These are phyloP conservation scores for Podospora pseudoanserina DNA, from an alignment of 495 filamentous ascomycete species.

Conservation along the genomic window DNA sequence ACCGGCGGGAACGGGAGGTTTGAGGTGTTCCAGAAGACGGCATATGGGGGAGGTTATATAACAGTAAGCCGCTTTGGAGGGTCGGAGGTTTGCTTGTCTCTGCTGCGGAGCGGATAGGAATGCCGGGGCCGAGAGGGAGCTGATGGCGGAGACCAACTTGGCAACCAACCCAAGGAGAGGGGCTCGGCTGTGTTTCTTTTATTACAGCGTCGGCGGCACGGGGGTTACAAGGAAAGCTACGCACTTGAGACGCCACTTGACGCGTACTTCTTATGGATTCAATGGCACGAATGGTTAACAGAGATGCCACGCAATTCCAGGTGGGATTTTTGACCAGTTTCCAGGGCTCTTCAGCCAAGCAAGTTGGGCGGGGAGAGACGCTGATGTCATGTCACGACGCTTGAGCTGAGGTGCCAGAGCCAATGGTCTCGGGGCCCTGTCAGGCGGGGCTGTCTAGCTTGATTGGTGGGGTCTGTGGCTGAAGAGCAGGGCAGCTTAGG, in stretches of 20 bases:
- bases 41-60: background rate
- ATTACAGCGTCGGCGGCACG: background rate
- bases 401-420: background rate
- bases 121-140: no score
- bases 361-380: background rate
- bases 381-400: background rate
- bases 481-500: no score
- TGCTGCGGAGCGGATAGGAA: no score
- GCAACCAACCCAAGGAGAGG: background rate
- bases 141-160: background rate
- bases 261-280: background rate
- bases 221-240: background rate
- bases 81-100: no score
- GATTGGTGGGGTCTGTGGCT: background rate
- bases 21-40: background rate
- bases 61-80: background rate
- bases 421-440: background rate
- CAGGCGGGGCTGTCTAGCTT: background rate
- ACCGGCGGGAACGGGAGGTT: background rate
- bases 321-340: background rate
- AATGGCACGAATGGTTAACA: background rate
- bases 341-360: background rate
- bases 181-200: background rate
- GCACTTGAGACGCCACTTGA: background rate
- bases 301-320: background rate